Conservation (phyloP, 441 rosid species). For the Croton setiger region DNA sequence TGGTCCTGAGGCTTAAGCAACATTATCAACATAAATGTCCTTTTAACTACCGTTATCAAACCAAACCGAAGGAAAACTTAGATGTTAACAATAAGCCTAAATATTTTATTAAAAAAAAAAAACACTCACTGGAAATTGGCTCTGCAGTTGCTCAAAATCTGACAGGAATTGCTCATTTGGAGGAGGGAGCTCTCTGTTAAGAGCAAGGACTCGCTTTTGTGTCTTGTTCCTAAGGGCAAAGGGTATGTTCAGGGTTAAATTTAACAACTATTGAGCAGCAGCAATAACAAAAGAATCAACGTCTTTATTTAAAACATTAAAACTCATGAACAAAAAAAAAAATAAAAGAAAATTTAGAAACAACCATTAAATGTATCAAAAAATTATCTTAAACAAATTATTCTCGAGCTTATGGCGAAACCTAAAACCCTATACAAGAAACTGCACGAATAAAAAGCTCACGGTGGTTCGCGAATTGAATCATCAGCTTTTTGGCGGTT, state of each 20-base stretch:
- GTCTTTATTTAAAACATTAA: background rate
- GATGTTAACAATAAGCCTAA: background rate
- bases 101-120: constrained; percentile 1
- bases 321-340: background rate
- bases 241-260: background rate
- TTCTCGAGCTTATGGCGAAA: background rate
- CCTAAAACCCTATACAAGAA: background rate
- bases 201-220: constrained; percentile 81
- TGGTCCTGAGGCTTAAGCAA: constrained; percentile 52
- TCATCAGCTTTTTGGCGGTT: constrained; percentile 70
- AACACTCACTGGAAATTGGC: constrained; percentile 60
- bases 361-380: background rate
- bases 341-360: background rate
- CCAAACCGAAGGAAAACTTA: background rate
- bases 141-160: constrained; percentile 82
- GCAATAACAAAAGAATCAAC: background rate
- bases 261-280: constrained; percentile 5
- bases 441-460: constrained; percentile 25
- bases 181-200: constrained; percentile 82
- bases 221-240: constrained; percentile 59
- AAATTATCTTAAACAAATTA: background rate
- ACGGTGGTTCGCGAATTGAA: constrained; percentile 71
- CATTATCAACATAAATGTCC: background rate
- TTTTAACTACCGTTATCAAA: background rate
- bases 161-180: constrained; percentile 77